Conservation (phyloP, 2,329 filamentous ascomycete species). For the Penicillium sp. region DNA sequence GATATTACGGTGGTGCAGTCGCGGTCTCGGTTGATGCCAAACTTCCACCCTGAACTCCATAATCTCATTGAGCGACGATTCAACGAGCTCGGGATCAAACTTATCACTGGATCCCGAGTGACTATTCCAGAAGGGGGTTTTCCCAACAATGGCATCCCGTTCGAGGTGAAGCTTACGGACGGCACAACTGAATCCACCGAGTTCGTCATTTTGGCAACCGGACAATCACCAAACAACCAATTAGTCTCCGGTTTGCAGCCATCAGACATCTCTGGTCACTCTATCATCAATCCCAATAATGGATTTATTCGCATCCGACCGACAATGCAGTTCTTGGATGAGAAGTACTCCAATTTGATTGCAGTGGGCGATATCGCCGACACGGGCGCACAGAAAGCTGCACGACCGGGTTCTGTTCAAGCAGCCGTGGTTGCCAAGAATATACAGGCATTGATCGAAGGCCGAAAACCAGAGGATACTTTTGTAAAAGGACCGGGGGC, state of each 20-base stretch:
- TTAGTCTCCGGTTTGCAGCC: conserved; percentile 36
- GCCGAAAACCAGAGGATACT: conserved; percentile 21
- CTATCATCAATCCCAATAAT: conserved; percentile 34
- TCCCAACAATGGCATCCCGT: conserved; percentile 23
- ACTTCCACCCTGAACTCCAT: conserved; percentile 32
- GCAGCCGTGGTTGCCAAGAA: conserved; percentile 35
- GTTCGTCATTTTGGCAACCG: conserved; percentile 49
- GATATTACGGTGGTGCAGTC: conserved; percentile 51
- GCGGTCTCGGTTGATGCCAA: conserved; percentile 37
- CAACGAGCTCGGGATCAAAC: conserved; percentile 32
- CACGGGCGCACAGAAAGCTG: conserved; percentile 36
- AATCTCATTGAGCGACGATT: conserved; percentile 33
- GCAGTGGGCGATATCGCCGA: conserved; percentile 39
- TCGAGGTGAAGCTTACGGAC: conserved; percentile 31
- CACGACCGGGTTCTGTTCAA: conserved; percentile 32
- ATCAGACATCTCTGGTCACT: conserved; percentile 10
- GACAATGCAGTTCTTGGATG: conserved; percentile 35
- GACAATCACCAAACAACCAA: conserved; percentile 49
- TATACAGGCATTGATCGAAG: conserved; percentile 34
- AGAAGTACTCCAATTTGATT: conserved; percentile 32
- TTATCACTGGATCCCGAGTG: conserved; percentile 33
- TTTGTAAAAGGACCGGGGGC: conserved; percentile 30
- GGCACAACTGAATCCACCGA: conserved; percentile 33
- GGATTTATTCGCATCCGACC: conserved; percentile 35
- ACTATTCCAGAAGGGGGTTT: conserved; percentile 28